phyloP scores from a whole-genome alignment of 163 green algal genomes.

The Chloroidium sp. region DNA sequence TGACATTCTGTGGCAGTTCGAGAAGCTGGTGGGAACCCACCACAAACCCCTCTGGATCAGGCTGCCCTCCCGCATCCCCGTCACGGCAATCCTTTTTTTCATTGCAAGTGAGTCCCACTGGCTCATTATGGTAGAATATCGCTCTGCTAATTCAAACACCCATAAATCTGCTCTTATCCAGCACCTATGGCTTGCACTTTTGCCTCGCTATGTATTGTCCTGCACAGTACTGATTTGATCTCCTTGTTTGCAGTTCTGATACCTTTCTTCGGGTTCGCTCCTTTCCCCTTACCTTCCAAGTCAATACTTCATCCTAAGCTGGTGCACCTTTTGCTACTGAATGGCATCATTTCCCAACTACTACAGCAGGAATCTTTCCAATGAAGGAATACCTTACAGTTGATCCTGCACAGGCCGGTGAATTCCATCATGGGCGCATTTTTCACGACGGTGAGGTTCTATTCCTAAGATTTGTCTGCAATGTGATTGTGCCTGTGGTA shows the following conservation, averaged over 20 bases:
- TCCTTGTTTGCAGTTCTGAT: not conserved
- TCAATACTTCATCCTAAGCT: too few species aligned
- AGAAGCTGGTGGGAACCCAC: constrained; percentile 4
- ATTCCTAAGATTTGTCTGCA: not conserved
- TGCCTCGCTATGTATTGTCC: not conserved
- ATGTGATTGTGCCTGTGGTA: not conserved
- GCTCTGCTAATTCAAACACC: too few species aligned
- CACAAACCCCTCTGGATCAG: constrained; percentile 7
- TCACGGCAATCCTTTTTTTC: not conserved
- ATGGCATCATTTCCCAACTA: not conserved
- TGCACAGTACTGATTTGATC: not conserved
- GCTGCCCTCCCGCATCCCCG: constrained; percentile 1
- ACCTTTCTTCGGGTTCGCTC: not conserved
- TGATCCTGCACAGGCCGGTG: not conserved
- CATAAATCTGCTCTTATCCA: not conserved
- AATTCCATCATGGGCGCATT: constrained; percentile 6
- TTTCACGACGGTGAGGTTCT: not conserved
- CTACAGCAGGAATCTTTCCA: not conserved
- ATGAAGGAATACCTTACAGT: not conserved
- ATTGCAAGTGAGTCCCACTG: not conserved
- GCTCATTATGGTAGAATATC: not conserved
- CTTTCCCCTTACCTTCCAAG: not conserved
- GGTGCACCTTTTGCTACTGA: not conserved
- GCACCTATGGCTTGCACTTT: not conserved
- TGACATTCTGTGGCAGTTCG: not conserved